Conservation (phyloP, 208 protist species). For the Angomonas deanei region DNA sequence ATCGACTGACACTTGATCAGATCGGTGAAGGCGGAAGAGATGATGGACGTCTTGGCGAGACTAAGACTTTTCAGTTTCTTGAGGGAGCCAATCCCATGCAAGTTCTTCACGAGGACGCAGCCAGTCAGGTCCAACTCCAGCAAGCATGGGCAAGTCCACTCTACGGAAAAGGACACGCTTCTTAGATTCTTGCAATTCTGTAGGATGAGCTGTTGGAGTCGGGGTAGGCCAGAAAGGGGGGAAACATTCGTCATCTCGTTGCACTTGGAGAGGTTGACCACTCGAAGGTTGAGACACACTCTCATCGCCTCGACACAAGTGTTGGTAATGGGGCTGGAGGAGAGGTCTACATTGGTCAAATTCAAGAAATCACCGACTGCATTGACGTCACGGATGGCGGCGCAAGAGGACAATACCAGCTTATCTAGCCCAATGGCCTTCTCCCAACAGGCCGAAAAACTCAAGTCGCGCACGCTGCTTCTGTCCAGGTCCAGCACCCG, state of each 20-base stretch:
- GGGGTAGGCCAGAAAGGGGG: conserved; percentile 9
- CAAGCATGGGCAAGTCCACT: conserved; percentile 24
- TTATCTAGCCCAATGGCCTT: conserved; percentile 1
- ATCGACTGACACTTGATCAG: neutral
- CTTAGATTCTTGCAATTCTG: conserved; percentile 7
- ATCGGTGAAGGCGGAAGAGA: neutral
- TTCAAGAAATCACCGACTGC: conserved; percentile 8
- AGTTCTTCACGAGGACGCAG: conserved; percentile 12
- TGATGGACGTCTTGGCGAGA: conserved; percentile 2
- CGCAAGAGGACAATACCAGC: conserved; percentile 15
- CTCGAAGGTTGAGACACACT: conserved; percentile 7
- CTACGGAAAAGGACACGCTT: conserved; percentile 10
- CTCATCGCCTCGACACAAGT: conserved; percentile 4
- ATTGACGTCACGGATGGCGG: conserved; percentile 20
- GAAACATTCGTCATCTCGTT: conserved; percentile 4
- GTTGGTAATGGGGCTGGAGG: conserved; percentile 11
- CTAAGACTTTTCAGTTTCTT: neutral
- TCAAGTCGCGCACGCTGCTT: conserved; percentile 11
- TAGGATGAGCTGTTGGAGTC: conserved; percentile 20
- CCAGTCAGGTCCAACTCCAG: conserved; percentile 16
- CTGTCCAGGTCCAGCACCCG: conserved; percentile 17
- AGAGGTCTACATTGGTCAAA: conserved; percentile 18
- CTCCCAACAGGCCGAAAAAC: conserved; percentile 2
- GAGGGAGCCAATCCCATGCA: neutral
- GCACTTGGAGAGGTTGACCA: conserved; percentile 16